A percentile compares a stretch with the other conserved stretches of the same genome.
Conservation (phyloP, 2,329 filamentous ascomycete genomes). For the Trichoderma sp. region DNA sequence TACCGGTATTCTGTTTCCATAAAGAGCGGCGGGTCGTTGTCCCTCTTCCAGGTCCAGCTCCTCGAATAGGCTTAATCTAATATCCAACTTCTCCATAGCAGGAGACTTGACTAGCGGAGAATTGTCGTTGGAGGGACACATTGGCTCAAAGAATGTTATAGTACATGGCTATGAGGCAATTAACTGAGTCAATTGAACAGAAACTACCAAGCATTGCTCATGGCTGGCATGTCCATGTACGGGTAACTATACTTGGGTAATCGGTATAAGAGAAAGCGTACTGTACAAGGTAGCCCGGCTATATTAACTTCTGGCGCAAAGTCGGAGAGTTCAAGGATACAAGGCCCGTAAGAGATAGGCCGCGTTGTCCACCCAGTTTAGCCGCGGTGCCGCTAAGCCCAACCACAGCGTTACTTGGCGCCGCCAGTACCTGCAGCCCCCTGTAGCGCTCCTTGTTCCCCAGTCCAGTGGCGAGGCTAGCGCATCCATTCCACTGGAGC, state of each 20-base stretch:
- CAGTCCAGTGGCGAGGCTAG: conserved; percentile 19
- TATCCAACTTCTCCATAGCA: not conserved
- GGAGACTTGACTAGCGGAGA: not conserved
- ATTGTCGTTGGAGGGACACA: not conserved
- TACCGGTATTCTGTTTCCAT: not conserved
- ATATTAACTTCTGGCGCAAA: not conserved
- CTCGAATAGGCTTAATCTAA: not conserved
- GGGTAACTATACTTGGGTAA: not conserved
- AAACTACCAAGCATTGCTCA: not conserved
- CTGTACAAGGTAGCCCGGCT: too few species aligned
- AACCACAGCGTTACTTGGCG: conserved; percentile 3
- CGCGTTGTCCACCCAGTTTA: not conserved
- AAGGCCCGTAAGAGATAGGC: not conserved
- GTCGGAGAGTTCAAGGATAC: not conserved
- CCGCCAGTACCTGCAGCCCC: conserved; percentile 21
- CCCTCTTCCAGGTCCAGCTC: not conserved
- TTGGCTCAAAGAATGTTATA: not conserved
- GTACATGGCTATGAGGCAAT: not conserved
- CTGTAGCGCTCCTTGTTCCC: conserved; percentile 14
- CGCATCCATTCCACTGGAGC: conserved; percentile 10
- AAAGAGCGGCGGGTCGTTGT: not conserved
- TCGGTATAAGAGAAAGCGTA: not conserved
- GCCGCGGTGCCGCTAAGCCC: conserved; percentile 8
- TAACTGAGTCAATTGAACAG: not conserved
- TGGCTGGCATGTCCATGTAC: not conserved